These are phyloP conservation scores for Hypoxylon trugodes DNA, from an alignment of 495 filamentous ascomycete species.

Conservation along the genomic window DNA sequence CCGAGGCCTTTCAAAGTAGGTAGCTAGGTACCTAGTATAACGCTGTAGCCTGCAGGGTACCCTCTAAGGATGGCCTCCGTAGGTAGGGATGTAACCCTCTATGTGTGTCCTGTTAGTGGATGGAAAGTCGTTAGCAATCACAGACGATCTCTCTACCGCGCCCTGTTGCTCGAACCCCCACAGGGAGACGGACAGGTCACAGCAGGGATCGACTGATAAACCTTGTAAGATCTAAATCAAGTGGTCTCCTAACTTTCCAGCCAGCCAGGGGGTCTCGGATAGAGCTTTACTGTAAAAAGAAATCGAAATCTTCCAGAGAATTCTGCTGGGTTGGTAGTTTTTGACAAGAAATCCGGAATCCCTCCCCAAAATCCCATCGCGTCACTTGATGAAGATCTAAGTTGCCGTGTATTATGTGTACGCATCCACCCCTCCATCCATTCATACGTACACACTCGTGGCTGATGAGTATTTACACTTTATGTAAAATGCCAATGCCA, in stretches of 20 bases:
- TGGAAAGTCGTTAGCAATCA: slow-evolving; percentile 18
- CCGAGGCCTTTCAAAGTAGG: slow-evolving; percentile 1
- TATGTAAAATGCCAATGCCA: slow-evolving; percentile 6
- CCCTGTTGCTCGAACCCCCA: slow-evolving; percentile 26
- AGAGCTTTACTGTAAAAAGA: slow-evolving; percentile 35
- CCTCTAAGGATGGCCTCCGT: slow-evolving; percentile 13
- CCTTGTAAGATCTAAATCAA: slow-evolving; percentile 39
- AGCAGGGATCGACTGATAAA: slow-evolving; percentile 37
- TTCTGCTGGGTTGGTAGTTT: slow-evolving; percentile 30
- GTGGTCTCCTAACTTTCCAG: slow-evolving; percentile 7
- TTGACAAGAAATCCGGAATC: slow-evolving; percentile 31
- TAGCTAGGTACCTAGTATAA: not conserved
- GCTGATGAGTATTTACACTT: slow-evolving; percentile 10
- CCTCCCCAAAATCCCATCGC: slow-evolving; percentile 21
- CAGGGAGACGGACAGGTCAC: slow-evolving; percentile 28
- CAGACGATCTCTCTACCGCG: slow-evolving; percentile 32
- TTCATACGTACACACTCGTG: slow-evolving; percentile 1
- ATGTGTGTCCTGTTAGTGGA: not conserved
- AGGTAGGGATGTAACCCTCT: slow-evolving; percentile 27
- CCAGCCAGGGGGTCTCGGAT: slow-evolving; percentile 30
- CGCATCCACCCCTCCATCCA: not conserved
- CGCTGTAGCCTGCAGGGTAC: slow-evolving; percentile 23
- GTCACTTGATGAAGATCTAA: slow-evolving; percentile 14
- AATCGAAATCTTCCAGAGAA: slow-evolving; percentile 41
- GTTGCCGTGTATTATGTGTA: not conserved